Conservation (phyloP, 2,329 filamentous ascomycete species). For the Coccinonectria pachysandricola region DNA sequence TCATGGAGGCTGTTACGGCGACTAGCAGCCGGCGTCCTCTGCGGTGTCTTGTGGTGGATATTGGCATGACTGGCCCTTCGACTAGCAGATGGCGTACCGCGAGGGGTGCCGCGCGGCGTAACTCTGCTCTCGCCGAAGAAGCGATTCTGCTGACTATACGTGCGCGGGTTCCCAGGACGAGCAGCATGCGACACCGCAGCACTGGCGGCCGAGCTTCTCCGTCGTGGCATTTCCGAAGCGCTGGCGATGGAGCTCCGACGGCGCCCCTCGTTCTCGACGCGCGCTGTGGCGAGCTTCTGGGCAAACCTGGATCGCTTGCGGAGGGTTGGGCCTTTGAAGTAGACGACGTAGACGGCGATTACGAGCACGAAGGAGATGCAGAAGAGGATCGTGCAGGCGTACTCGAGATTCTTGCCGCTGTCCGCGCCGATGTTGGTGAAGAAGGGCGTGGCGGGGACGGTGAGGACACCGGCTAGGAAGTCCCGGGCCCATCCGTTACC, state of each 20-base stretch:
- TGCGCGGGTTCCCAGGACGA: constrained; percentile 14
- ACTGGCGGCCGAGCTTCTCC: constrained; percentile 13
- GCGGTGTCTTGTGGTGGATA: constrained; percentile 4
- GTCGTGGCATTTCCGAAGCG: too few relatives aligned
- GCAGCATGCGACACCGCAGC: constrained; percentile 4
- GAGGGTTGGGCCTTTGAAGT: constrained; percentile 51
- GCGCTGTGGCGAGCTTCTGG: constrained; percentile 51
- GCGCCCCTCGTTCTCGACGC: too few relatives aligned
- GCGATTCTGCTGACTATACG: constrained; percentile 29
- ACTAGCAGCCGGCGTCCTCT: too few relatives aligned
- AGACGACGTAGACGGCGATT: constrained; percentile 54
- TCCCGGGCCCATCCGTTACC: constrained; percentile 68
- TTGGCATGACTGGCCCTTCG: constrained; percentile 20
- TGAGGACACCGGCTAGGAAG: constrained; percentile 62
- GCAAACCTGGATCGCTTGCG: constrained; percentile 55
- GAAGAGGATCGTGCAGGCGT: constrained; percentile 54
- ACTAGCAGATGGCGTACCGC: constrained; percentile 28
- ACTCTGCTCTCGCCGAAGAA: constrained; percentile 33
- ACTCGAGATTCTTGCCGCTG: constrained; percentile 41
- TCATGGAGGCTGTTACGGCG: too few relatives aligned
- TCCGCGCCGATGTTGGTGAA: constrained; percentile 44
- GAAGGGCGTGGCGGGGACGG: constrained; percentile 56
- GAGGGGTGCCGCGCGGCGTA: constrained; percentile 27
- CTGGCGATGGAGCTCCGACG: too few relatives aligned
- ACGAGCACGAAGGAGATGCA: constrained; percentile 52